Base-by-base conservation (phyloP, 2,329 filamentous ascomycete species). In the Colletotrichum nymphaeae region DNA sequence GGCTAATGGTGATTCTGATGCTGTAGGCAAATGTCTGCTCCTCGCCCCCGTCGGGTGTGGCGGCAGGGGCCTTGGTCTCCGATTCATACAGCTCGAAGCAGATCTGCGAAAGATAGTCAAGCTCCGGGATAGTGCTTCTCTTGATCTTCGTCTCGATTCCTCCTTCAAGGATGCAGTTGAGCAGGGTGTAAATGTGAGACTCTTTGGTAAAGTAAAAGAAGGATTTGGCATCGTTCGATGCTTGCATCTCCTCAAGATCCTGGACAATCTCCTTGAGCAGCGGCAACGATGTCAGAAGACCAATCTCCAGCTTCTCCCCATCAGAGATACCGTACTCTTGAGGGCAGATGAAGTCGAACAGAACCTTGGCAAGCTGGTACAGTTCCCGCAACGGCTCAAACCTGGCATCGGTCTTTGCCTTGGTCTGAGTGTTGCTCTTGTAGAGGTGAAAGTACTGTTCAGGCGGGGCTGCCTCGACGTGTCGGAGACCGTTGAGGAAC, bases 141-240 rank as follows among this genome's bases (percentile, higher is more conserved):
- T 95, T 93, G 80, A 99, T 98, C 86, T 99, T 99, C 28, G 96
- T 98, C 80, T 97, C 94, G 76, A 99, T 94, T 35, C 97, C 97
- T 74, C 97, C 97, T 82, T 99, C 97, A 30, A 99, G 90, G 77
- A 99, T 98, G 82, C 96, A 98, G 83, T 99, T 99, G 72, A 99
- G 90, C 5, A 99, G 89, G 5, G 97, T 99, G 85, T 99, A 99
- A 75, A 99, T 98, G 82, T 99, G 97, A 0, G 95, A 98, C 84
- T 99, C 97, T 83, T 99, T 99, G 75, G 97, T 99, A 83, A 99
- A 99, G 85, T 99, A 99, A 84, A 98, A 94, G 86, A 98, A 98
- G 1, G 93, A 96, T 81, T 98, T 98, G 57, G 95, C 95, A 76
- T 97, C 94, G 66, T 96, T 93, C 0, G 94, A 97, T 4, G 97